A percentile compares a stretch with the other conserved stretches of the same genome.
Conservation (phyloP, 164 flowering plant genomes). For the Platanus orientalis region DNA sequence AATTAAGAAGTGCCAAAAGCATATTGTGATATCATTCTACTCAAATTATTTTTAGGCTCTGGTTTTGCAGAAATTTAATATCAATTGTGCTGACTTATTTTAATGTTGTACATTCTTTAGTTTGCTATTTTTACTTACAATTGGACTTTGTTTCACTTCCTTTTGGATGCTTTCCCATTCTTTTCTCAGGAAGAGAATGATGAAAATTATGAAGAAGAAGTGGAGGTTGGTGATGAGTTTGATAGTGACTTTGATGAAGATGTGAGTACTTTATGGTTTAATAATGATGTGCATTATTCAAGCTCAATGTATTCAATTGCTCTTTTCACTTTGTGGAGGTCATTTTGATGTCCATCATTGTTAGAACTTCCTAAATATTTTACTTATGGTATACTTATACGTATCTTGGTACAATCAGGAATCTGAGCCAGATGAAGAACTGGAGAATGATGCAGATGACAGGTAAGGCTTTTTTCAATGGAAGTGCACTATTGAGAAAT, state of each 20-base stretch:
- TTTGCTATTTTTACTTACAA: neutral
- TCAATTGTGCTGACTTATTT: neutral
- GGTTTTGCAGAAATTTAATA: neutral
- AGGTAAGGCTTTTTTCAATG: constrained; percentile 41
- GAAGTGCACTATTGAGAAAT: neutral
- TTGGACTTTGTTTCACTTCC: neutral
- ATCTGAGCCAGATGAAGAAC: constrained; percentile 85
- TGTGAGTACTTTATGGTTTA: constrained; percentile 42
- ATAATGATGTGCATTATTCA: neutral
- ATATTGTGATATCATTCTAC: neutral
- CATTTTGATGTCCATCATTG: neutral
- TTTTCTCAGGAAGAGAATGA: constrained; percentile 73
- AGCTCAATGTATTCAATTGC: too few species aligned
- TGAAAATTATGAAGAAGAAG: constrained; percentile 69
- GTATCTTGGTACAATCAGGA: constrained; percentile 42
- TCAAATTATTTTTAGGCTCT: neutral
- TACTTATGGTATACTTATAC: neutral
- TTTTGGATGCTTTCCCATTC: neutral
- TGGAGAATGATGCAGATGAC: constrained; percentile 57
- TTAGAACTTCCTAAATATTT: neutral
- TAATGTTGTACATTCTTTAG: neutral
- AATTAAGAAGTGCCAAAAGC: too few species aligned
- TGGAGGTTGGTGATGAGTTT: constrained; percentile 84
- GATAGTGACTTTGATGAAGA: constrained; percentile 96
- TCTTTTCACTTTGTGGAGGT: neutral